Percentiles rank a stretch among this genome's conserved stretches.
These are phyloP conservation scores for Inga leiocalycina DNA, from an alignment of 306 rosid species.

Conservation along the genomic window DNA sequence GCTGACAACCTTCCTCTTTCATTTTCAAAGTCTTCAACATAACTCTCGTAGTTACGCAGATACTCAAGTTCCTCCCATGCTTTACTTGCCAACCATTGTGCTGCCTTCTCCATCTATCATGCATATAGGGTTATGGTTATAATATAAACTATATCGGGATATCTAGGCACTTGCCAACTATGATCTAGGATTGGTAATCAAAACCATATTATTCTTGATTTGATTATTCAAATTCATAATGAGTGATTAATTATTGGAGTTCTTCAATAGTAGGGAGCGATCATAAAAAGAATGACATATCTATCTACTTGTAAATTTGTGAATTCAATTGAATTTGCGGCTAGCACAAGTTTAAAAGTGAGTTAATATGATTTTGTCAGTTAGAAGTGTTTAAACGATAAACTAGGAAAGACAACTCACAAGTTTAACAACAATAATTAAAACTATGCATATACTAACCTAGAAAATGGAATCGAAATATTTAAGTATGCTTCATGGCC, in stretches of 20 bases:
- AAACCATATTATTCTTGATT: not conserved
- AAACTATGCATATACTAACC: not conserved
- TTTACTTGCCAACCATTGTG: no score
- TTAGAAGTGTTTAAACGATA: no score
- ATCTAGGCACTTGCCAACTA: not conserved
- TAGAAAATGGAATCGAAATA: not conserved
- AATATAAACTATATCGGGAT: no score
- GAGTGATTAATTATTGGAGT: no score
- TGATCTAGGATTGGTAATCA: not conserved
- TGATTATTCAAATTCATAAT: no score
- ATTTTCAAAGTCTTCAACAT: not conserved
- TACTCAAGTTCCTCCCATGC: not conserved
- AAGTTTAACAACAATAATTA: no score
- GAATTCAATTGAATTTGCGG: no score
- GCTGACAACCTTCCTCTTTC: not conserved
- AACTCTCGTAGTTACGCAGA: not conserved
- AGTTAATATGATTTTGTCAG: no score
- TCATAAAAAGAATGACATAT: no score
- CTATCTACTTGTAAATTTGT: no score
- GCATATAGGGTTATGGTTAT: not conserved
- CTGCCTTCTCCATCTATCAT: not conserved
- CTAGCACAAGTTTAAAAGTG: no score
- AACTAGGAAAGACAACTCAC: no score
- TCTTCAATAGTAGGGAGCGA: not conserved
- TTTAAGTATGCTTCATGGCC: not conserved